These are phyloP conservation scores for Mycena rebaudengoi DNA, from an alignment of 768 basidiomycete genomes.

Conservation along the genomic window DNA sequence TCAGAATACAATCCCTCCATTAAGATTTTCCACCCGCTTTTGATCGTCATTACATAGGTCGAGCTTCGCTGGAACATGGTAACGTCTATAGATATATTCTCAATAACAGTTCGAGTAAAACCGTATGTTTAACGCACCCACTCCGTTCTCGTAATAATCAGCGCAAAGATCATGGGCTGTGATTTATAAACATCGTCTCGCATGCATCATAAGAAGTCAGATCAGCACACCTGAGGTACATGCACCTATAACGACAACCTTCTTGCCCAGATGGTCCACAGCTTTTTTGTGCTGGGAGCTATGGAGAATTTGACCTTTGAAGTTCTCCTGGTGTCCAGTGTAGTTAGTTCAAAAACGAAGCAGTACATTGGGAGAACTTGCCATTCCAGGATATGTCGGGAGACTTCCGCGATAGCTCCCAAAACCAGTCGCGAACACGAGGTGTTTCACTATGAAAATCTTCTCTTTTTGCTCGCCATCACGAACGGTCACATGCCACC, in stretches of 20 bases:
- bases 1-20: conserved; percentile 53
- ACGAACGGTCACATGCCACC: conserved; percentile 54
- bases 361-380: too few species aligned
- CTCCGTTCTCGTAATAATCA: conserved; percentile 55
- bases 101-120: not conserved
- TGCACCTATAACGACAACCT: conserved; percentile 74
- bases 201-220: too few species aligned
- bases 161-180: conserved; percentile 56
- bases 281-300: conserved; percentile 65
- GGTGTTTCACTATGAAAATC: conserved; percentile 53
- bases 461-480: conserved; percentile 47
- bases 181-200: too few species aligned
- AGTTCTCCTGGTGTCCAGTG: conserved; percentile 51
- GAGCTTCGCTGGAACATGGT: conserved; percentile 69
- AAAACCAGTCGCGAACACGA: conserved; percentile 64
- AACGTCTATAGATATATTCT: conserved; percentile 48
- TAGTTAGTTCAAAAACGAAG: too few species aligned
- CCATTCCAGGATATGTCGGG: conserved; percentile 58
- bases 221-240: conserved; percentile 53
- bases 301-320: conserved; percentile 71
- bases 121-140: conserved; percentile 37
- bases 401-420: conserved; percentile 53
- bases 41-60: conserved; percentile 63
- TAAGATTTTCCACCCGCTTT: conserved; percentile 44
- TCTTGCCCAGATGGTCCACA: conserved; percentile 69